Evolutionary conservation across 164 flowering plant species (phyloP), one percentile per base, ranked within the genome.

Genomic region (Cinnamomum micranthum): DNA sequence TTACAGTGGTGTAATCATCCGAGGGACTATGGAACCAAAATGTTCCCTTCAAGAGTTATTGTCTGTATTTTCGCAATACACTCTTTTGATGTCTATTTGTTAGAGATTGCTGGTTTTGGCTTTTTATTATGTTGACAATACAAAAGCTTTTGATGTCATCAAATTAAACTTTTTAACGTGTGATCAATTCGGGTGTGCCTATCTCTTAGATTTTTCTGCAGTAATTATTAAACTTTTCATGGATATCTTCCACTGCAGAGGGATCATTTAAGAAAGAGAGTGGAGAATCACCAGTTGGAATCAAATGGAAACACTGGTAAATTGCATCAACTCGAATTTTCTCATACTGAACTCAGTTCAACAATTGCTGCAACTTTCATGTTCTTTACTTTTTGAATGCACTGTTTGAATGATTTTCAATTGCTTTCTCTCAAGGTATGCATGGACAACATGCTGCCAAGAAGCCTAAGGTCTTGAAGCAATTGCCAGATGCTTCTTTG

Each of bases 261-360:
- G 82, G 92, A 90, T 78, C 77, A 82, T 75, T 80, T 79, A 22
- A 93, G 81, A 77, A 92, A 81, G 88, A 88, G 92, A 84, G 59
- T 75, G 67, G 97, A 90, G 59, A 75, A 81, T 80, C 89, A 82
- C 75, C 91, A 86, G 62, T 84, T 85, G 74, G 97, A 91, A 59
- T 84, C 94, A 65, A 92, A 88, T 84, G 97, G 95, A 72, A 86
- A 68, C 76, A 81, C 80, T 87, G 94, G 97, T 92, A 88, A 70
- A 28, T 64, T 59, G 59, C 19, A 9, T 41, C 27, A 65, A 6
- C 47, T 66, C 6, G 73, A 25, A 63, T 47, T 33, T 17, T 6
- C 24, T 77, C 63, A n/a, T 71, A 19, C 47, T 70, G 33, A 13
- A 65, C 41, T 24, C 17, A 7, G 33, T 58, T 59, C 11, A 50